phyloP scores from a whole-genome alignment of 768 basidiomycete species.

The Lactifluus hygrophoroides region DNA sequence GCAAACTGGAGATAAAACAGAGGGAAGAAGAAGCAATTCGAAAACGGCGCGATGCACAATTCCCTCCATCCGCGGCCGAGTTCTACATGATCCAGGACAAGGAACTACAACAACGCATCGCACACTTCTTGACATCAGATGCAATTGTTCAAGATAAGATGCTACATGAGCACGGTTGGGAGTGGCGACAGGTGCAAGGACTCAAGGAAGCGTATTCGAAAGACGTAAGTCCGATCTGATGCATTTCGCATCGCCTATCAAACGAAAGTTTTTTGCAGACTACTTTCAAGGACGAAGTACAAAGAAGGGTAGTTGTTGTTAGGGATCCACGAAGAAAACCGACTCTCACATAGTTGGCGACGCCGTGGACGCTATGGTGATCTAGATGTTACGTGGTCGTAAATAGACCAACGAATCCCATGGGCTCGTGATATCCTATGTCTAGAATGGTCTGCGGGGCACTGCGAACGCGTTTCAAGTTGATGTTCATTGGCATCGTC shows the following conservation, averaged over 20 bases:
- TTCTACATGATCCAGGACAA: slow-evolving; percentile 14
- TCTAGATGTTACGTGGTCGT: not conserved
- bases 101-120: slow-evolving; percentile 16
- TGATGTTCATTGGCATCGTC: too few species aligned
- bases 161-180: slow-evolving; percentile 11
- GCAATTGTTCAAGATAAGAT: slow-evolving; percentile 16
- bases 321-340: slow-evolving; percentile 19
- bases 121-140: slow-evolving; percentile 18
- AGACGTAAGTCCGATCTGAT: slow-evolving; percentile 16
- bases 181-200: slow-evolving; percentile 6
- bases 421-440: not conserved
- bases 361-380: not conserved
- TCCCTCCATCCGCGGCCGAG: slow-evolving; percentile 14
- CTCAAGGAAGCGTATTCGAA: slow-evolving; percentile 13
- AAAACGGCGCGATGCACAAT: slow-evolving; percentile 13
- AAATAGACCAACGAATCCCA: not conserved
- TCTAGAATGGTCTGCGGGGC: not conserved
- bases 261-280: not conserved
- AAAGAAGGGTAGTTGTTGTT: slow-evolving; percentile 14
- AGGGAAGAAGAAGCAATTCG: slow-evolving; percentile 10
- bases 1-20: not conserved
- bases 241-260: not conserved
- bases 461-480: slow-evolving; percentile 9
- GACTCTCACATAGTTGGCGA: not conserved
- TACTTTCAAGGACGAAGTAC: slow-evolving; percentile 13